Evolutionary conservation across 345 rosid genomes (phyloP), one percentile per base, ranked within the genome.

Genomic region (Brassica incana): DNA sequence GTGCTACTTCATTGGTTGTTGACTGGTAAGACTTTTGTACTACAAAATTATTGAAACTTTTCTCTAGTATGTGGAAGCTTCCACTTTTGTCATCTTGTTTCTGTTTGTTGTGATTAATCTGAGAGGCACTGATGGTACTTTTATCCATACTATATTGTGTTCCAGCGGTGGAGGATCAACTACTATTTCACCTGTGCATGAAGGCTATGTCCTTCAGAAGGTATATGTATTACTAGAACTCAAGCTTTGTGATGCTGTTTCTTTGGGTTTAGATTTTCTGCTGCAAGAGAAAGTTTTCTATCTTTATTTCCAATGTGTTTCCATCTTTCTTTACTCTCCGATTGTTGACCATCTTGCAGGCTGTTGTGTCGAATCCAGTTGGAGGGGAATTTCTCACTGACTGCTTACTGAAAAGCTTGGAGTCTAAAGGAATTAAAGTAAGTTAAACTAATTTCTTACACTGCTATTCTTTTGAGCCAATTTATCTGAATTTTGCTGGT

Each of bases 121-220:
- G 59, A 2, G 43, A 65, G 12, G 0, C 30, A 63, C 69, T 80
- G 60, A 71, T 71, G 6, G 11, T 30, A 65, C 3, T 20, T 61
- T 70, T 23, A 48, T 33, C 38, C 52, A 67, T 30, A 25, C 27
- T 70, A 38, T 35, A 18, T 23, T 69, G 43, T 40, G 58, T 79
- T 80, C 66, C 86, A 93, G 98, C 85, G 98, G 99, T 78, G 99
- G 96, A 84, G 99, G 99, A 72, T 95, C 99, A 70, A 91, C 94
- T 30, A 90, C 93, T 67, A 87, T 93, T 73, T 85, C 97, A 68
- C 96, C 99, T 1, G 99, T 92, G 60, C 96, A 92, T 72, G 99
- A 95, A 65, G 99, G 97, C 72, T 92, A 89, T 81, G 98, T 92
- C 75, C 94, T 93, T 83, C 98, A 91, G 74, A 95, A 90, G 98